These are phyloP conservation scores for Malassezia sp. DNA, from an alignment of 1,284 basidiomycete species.

Conservation along the genomic window DNA sequence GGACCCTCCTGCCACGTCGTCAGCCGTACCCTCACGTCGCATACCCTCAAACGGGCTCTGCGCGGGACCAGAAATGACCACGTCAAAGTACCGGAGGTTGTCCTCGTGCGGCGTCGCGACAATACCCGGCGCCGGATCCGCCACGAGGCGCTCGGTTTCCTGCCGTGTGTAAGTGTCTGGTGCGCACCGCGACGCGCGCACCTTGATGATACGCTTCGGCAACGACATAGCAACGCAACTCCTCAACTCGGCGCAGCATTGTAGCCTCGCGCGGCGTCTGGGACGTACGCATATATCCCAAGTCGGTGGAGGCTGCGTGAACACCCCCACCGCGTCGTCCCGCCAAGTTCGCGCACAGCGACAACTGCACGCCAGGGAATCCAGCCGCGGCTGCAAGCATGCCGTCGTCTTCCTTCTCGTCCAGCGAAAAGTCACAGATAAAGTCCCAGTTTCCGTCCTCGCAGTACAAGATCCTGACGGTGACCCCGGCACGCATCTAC, in stretches of 20 bases:
- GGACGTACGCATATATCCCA: neutral
- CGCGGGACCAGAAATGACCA: constrained; percentile 84
- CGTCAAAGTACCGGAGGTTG: constrained; percentile 96
- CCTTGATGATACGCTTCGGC: constrained; percentile 47
- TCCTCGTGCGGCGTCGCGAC: constrained; percentile 87
- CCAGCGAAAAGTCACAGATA: constrained; percentile 41
- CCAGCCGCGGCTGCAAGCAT: no score
- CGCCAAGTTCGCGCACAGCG: neutral
- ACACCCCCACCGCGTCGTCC: constrained; percentile 26
- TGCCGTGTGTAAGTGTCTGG: constrained; percentile 45
- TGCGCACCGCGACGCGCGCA: constrained; percentile 4
- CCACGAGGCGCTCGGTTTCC: constrained; percentile 93
- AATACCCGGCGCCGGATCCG: constrained; percentile 92
- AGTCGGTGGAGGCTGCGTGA: no score
- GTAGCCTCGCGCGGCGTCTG: no score
- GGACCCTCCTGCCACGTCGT: constrained; percentile 55
- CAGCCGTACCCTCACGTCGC: constrained; percentile 1
- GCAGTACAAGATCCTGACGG: constrained; percentile 41
- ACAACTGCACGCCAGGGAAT: no score
- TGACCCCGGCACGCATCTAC: constrained; percentile 42
- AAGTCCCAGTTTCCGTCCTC: constrained; percentile 40
- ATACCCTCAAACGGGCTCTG: constrained; percentile 72
- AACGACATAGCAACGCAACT: no score
- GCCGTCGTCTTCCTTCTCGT: constrained; percentile 39
- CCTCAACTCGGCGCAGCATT: no score